Evolutionary conservation across 2,329 filamentous ascomycete genomes (phyloP).

Genomic region (Talaromyces pinophilus): DNA sequence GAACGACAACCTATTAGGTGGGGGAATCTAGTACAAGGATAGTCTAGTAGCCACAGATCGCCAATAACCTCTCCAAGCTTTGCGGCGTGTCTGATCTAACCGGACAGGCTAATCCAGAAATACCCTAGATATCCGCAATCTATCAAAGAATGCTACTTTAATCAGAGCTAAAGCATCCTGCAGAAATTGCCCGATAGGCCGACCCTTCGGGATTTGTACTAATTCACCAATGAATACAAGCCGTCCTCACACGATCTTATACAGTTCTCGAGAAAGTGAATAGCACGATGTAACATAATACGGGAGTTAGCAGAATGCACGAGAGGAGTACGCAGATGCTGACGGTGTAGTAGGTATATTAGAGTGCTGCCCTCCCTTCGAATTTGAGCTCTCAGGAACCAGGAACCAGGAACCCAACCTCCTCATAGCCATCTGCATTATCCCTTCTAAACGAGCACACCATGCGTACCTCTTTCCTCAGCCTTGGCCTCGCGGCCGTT

Average conservation of each 20-base stretch:
- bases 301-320: not conserved
- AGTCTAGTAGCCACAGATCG: not conserved
- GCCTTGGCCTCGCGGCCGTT: slow-evolving; percentile 6
- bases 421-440: not conserved
- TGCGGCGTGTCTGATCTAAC: not conserved
- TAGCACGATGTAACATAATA: slow-evolving; percentile 9
- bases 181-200: slow-evolving; percentile 1
- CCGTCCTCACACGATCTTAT: not conserved
- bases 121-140: not conserved
- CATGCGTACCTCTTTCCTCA: slow-evolving; percentile 4
- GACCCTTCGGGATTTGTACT: not conserved
- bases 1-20: not conserved
- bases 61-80: not conserved
- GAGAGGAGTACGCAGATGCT: not conserved
- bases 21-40: not conserved
- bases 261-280: not conserved
- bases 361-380: not conserved
- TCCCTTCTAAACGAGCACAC: not conserved
- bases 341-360: not conserved
- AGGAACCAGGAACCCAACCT: not conserved
- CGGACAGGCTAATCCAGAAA: not conserved
- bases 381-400: not conserved
- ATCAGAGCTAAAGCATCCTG: not conserved
- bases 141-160: not conserved
- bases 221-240: not conserved